A percentile compares a stretch with the other conserved stretches of the same genome.
These are phyloP conservation scores for Pueraria montana DNA, from an alignment of 306 rosid species.

Conservation along the genomic window DNA sequence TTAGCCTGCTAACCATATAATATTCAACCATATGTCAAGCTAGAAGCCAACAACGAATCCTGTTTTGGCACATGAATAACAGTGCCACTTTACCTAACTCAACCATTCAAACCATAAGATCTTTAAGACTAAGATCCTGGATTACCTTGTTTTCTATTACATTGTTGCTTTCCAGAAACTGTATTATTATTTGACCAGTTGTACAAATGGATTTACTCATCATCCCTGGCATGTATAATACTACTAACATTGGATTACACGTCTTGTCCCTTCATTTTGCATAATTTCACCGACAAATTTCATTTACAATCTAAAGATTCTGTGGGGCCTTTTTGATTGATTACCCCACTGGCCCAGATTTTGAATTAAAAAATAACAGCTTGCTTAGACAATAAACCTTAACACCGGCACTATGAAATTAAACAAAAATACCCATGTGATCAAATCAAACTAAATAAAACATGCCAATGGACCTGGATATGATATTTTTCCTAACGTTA, in stretches of 20 bases:
- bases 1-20: slow-evolving; percentile 49
- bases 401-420: slow-evolving; percentile 19
- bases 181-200: slow-evolving; percentile 52
- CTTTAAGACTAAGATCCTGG: slow-evolving; percentile 27
- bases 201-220: slow-evolving; percentile 50
- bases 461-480: neutral
- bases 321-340: slow-evolving; percentile 19
- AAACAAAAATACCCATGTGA: slow-evolving; percentile 31
- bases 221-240: neutral
- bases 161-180: slow-evolving; percentile 37
- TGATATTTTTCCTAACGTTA: neutral
- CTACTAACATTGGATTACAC: slow-evolving; percentile 44
- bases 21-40: slow-evolving; percentile 58
- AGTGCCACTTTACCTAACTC: slow-evolving; percentile 60
- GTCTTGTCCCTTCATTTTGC: slow-evolving; percentile 47
- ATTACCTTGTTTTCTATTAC: slow-evolving; percentile 9
- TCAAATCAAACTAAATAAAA: slow-evolving; percentile 45
- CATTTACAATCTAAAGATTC: slow-evolving; percentile 45
- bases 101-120: slow-evolving; percentile 46
- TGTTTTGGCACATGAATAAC: slow-evolving; percentile 54
- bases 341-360: slow-evolving; percentile 34
- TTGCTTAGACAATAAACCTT: slow-evolving; percentile 16
- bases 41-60: slow-evolving; percentile 41
- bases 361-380: slow-evolving; percentile 47
- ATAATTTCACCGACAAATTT: slow-evolving; percentile 42